phyloP scores from a whole-genome alignment of 1,139 yeast species.

The Kazachstania sp. region DNA sequence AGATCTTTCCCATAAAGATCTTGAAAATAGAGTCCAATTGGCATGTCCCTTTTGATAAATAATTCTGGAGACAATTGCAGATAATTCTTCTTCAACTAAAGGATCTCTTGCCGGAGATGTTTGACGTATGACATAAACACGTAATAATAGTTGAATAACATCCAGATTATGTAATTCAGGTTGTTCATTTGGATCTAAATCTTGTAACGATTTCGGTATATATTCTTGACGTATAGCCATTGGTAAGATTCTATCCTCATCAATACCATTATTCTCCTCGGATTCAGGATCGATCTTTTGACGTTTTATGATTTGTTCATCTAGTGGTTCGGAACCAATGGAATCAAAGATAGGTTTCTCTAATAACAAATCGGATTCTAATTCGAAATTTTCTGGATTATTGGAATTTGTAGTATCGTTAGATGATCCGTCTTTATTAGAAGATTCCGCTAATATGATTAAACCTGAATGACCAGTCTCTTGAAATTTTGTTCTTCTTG shows the following conservation, averaged over 20 bases:
- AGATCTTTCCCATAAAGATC: slow-evolving; percentile 89
- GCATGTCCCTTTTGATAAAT: slow-evolving; percentile 38
- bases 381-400: slow-evolving; percentile 47
- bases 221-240: slow-evolving; percentile 51
- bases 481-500: slow-evolving; percentile 82
- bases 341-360: slow-evolving; percentile 66
- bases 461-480: slow-evolving; percentile 60
- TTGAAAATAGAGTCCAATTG: slow-evolving; percentile 66
- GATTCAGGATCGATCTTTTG: slow-evolving; percentile 30
- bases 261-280: slow-evolving; percentile 16
- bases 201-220: slow-evolving; percentile 49
- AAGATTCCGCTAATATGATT: slow-evolving; percentile 62
- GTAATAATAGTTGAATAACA: slow-evolving; percentile 58
- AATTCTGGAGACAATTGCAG: slow-evolving; percentile 66
- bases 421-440: slow-evolving; percentile 17
- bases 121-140: slow-evolving; percentile 56
- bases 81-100: slow-evolving; percentile 71
- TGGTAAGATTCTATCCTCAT: slow-evolving; percentile 43
- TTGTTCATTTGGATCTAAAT: slow-evolving; percentile 73
- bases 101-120: slow-evolving; percentile 65
- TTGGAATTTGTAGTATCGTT: slow-evolving; percentile 14
- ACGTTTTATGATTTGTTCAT: slow-evolving; percentile 33
- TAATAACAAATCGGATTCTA: slow-evolving; percentile 71
- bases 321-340: slow-evolving; percentile 42
- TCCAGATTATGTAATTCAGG: slow-evolving; percentile 68